Evolutionary conservation across 2,329 filamentous ascomycete genomes (phyloP), one percentile per base, ranked within the genome.

Genomic region (Biscogniauxia marginata): DNA sequence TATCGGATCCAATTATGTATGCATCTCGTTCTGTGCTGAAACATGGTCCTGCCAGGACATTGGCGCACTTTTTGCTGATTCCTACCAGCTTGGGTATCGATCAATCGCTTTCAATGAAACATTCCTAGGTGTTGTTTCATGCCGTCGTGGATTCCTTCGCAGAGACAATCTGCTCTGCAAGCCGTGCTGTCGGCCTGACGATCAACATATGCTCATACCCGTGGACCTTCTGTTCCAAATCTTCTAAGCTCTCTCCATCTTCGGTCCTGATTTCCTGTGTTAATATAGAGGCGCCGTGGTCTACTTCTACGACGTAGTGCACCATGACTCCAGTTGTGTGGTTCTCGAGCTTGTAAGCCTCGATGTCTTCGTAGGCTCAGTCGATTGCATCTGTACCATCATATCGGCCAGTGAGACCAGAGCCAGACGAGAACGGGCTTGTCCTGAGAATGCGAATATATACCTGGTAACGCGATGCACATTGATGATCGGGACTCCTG

Each of bases 401-500:
- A 70, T 89, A 89, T 64, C 83, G 80, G 6, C 85, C 85, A 22
- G 5, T 19, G 19, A 22, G 6, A 18, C 34, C 50, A 1, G 48
- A 19, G 39, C 22, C 18, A 25, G 30, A 19, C 21, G 30, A 7
- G 11, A 52, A 45, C 7, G 18, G 20, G 44, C 11, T 25, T 21
- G 3, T n/a, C 39, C 23, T 16, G 30, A 39, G 30, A 39, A n/a
- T 39, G 30, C n/a, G 30, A 39, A n/a, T 18, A 53, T 61, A 56
- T 49, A 70, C 70, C 64, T 46, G 67, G 69, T 52, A 89, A 72
- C n/a, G 86, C 83, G 9, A 68, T 96, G 91, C 44, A 96, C 74
- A 70, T 96, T 96, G 67, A 96, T 93, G 46, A 93, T 85, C 21
- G 80, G 82, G 34, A 93, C 78, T 0, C 81, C 81, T 0, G 79